Evolutionary conservation across 495 filamentous ascomycete species (phyloP).

Genomic region (Neurospora discreta): DNA sequence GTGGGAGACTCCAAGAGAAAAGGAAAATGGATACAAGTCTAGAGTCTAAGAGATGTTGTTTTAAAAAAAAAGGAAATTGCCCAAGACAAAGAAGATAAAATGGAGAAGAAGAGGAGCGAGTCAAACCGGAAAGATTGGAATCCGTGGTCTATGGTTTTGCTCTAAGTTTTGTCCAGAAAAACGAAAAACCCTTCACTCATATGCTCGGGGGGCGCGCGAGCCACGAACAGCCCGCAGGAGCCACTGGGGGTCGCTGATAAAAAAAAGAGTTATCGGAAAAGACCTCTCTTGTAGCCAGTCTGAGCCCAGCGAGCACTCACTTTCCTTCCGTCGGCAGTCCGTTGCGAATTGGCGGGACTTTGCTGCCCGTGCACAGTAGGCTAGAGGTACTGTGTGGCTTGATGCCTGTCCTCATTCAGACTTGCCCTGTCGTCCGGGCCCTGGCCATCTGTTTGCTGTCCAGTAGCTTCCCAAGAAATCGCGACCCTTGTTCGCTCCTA

Average conservation of each 20-base stretch:
- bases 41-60: background rate
- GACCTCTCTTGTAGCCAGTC: background rate
- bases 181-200: background rate
- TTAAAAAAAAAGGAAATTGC: background rate
- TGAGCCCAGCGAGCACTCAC: background rate
- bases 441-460: background rate
- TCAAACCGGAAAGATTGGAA: background rate
- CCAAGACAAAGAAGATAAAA: background rate
- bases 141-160: background rate
- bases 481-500: background rate
- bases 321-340: background rate
- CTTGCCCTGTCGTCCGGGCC: background rate
- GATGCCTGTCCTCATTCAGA: background rate
- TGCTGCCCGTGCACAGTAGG: background rate
- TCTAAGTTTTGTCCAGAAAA: background rate
- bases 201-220: background rate
- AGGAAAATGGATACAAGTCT: background rate
- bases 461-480: background rate
- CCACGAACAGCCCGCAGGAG: background rate
- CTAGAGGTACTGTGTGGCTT: background rate
- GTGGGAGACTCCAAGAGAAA: background rate
- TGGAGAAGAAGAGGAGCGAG: conserved; percentile 2
- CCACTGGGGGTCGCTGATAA: background rate
- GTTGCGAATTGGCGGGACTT: background rate
- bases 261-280: background rate